Conservation (phyloP, 2,329 filamentous ascomycete genomes). For the Ophioceras dolichostomum region DNA sequence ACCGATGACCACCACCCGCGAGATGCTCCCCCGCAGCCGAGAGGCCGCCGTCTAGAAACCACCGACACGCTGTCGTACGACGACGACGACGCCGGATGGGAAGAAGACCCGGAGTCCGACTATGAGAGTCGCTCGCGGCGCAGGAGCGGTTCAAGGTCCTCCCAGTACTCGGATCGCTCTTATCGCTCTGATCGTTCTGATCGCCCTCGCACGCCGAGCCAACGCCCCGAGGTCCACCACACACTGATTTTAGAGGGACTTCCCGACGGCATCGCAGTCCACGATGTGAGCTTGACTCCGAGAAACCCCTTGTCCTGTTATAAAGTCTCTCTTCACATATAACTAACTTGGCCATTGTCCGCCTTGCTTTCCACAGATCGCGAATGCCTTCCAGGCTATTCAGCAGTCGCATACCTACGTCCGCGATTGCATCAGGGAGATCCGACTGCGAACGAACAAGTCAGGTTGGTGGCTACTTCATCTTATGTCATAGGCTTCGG, state of each 20-base stretch:
- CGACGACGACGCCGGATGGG: background rate
- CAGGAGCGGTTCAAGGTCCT: background rate
- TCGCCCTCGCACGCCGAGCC: conserved; percentile 5
- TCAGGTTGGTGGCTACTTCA: conserved; percentile 5
- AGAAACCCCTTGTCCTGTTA: too few species aligned
- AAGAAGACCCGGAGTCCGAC: background rate
- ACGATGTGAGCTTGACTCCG: conserved; percentile 32
- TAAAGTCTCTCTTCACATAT: too few species aligned
- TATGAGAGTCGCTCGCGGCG: background rate
- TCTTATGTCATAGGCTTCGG: background rate
- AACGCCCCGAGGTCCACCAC: conserved; percentile 10
- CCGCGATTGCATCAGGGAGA: conserved; percentile 7
- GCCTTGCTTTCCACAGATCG: conserved; percentile 1
- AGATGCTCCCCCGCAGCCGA: too few species aligned
- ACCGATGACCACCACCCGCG: too few species aligned
- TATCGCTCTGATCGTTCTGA: too few species aligned
- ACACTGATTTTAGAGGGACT: conserved; percentile 41
- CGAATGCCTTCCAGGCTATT: conserved; percentile 9
- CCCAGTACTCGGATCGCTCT: conserved; percentile 1
- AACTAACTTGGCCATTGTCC: too few species aligned
- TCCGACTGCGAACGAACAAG: conserved; percentile 9
- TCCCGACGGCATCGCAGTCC: conserved; percentile 32
- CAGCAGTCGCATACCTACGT: conserved; percentile 6
- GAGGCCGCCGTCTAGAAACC: background rate
- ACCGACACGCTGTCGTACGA: conserved; percentile 2